These are phyloP conservation scores for Brasenia schreberi DNA, from an alignment of 164 flowering plant genomes.

Conservation along the genomic window DNA sequence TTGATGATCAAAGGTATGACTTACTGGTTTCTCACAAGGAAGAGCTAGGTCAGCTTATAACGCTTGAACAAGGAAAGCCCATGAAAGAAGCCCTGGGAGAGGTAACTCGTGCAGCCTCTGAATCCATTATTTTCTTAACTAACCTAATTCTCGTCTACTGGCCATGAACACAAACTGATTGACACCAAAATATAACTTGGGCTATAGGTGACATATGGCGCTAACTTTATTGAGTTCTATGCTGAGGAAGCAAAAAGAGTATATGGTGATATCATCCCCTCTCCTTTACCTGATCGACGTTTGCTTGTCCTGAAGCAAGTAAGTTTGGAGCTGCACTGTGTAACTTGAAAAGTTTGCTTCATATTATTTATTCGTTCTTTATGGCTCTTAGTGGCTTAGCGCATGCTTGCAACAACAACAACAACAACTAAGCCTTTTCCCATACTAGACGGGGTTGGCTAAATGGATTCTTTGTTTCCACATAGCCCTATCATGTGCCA, in stretches of 20 bases:
- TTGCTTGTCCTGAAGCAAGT: slow-evolving; percentile 91
- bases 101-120: slow-evolving; percentile 29
- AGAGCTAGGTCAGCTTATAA: slow-evolving; percentile 86
- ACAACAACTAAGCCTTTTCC: too few species aligned
- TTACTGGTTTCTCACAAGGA: slow-evolving; percentile 71
- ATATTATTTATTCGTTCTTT: too few species aligned
- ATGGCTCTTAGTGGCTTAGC: too few species aligned
- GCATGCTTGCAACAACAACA: too few species aligned
- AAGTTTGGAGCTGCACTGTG: not conserved
- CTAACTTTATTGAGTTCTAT: slow-evolving; percentile 79
- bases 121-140: not conserved
- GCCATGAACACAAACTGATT: not conserved
- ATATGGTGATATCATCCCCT: slow-evolving; percentile 93
- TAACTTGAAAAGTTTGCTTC: too few species aligned
- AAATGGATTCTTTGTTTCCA: too few species aligned
- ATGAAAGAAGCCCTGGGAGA: slow-evolving; percentile 88
- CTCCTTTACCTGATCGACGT: slow-evolving; percentile 71
- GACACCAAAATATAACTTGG: not conserved
- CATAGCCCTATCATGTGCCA: too few species aligned
- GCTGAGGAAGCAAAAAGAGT: slow-evolving; percentile 95
- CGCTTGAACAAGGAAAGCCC: slow-evolving; percentile 99
- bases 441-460: too few species aligned
- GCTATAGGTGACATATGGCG: slow-evolving; percentile 68
- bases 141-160: not conserved
- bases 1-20: slow-evolving; percentile 49